phyloP scores from a whole-genome alignment of 164 flowering plant species.

The Akebia trifoliata region DNA sequence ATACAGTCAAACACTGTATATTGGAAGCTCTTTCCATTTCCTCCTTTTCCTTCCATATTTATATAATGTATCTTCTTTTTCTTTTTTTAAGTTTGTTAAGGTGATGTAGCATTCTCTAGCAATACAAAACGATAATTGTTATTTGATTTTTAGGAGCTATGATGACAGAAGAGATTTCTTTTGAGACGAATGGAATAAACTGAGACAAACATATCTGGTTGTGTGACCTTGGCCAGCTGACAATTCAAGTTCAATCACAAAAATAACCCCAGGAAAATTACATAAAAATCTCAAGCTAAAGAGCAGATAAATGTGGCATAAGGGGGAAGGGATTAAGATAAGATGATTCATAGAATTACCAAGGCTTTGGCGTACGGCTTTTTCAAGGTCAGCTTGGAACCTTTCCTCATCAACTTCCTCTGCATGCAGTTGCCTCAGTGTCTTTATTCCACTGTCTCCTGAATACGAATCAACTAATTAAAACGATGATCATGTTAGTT shows the following conservation, averaged over 20 bases:
- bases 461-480: constrained; percentile 15
- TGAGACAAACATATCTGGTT: not conserved
- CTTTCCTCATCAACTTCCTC: constrained; percentile 93
- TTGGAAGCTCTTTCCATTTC: too few relatives aligned
- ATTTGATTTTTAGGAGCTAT: not conserved
- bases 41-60: too few relatives aligned
- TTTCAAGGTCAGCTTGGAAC: constrained; percentile 87
- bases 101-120: too few relatives aligned
- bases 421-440: constrained; percentile 51
- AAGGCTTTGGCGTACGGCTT: constrained; percentile 87
- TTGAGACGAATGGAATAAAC: too few relatives aligned
- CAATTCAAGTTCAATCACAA: not conserved
- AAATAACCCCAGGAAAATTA: not conserved
- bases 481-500: constrained; percentile 15
- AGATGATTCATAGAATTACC: constrained; percentile 60
- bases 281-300: not conserved
- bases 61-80: too few relatives aligned
- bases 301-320: too few relatives aligned
- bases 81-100: too few relatives aligned
- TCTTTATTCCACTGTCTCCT: constrained; percentile 46
- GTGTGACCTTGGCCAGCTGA: not conserved
- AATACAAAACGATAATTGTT: too few relatives aligned
- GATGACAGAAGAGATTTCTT: not conserved
- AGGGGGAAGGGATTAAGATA: not conserved
- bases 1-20: too few relatives aligned